Conservation (phyloP, 441 rosid genomes). For the Adansonia madagascariensis region DNA sequence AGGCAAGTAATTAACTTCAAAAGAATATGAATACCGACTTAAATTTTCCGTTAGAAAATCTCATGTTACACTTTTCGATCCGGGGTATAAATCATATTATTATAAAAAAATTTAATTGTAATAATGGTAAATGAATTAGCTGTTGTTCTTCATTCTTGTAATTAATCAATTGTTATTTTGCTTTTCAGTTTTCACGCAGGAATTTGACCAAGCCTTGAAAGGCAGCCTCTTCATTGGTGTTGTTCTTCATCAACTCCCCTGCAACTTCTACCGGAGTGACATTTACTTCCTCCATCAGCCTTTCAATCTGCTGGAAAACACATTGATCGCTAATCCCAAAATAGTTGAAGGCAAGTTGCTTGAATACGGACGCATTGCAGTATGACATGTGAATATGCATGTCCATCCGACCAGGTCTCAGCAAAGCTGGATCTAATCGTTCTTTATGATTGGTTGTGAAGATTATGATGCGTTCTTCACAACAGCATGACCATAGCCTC, state of each 20-base stretch:
- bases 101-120: background rate
- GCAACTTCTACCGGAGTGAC: constrained; percentile 36
- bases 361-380: constrained; percentile 30
- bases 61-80: too few relatives aligned
- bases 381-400: constrained; percentile 37
- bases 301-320: constrained; percentile 31
- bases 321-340: constrained; percentile 26
- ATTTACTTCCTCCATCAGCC: constrained; percentile 22
- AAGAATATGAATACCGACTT: too few relatives aligned
- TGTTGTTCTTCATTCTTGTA: background rate
- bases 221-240: constrained; percentile 21
- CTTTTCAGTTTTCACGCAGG: constrained; percentile 23
- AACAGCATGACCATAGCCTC: constrained; percentile 32
- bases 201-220: constrained; percentile 29
- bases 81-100: too few relatives aligned
- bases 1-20: too few relatives aligned
- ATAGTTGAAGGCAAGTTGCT: constrained; percentile 31
- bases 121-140: background rate
- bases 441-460: constrained; percentile 36
- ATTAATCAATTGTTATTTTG: too few relatives aligned
- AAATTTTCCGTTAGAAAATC: too few relatives aligned
- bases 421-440: constrained; percentile 31
- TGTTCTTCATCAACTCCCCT: constrained; percentile 36
- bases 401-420: constrained; percentile 38
- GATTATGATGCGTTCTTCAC: constrained; percentile 29